phyloP scores from a whole-genome alignment of 345 rosid species.

The Pseudoturritis turrita region DNA sequence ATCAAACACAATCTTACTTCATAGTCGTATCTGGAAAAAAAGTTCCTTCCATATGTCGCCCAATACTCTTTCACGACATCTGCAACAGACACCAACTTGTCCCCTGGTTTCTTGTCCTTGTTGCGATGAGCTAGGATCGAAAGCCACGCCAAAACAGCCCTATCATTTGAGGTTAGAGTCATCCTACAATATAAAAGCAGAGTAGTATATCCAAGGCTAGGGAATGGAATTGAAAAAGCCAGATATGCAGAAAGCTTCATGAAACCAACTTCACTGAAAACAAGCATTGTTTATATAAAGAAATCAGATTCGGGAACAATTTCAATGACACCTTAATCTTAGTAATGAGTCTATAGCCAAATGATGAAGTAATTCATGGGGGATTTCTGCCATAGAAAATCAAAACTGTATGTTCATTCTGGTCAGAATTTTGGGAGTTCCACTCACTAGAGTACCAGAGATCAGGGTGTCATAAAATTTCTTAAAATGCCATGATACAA shows the following conservation, averaged over 20 bases:
- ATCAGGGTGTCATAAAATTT: background rate
- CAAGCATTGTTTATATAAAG: background rate
- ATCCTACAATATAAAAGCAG: background rate
- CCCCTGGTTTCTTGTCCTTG: conserved; percentile 75
- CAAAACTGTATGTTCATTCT: background rate
- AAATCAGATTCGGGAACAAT: background rate
- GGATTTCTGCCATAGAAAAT: background rate
- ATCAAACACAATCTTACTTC: conserved; percentile 49
- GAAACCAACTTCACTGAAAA: background rate
- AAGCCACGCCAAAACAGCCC: conserved; percentile 98
- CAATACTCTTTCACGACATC: conserved; percentile 87
- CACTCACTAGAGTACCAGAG: background rate
- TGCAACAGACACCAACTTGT: conserved; percentile 70
- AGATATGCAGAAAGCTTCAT: background rate
- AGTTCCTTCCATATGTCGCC: conserved; percentile 92
- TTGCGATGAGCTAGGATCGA: conserved; percentile 77
- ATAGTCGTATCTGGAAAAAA: conserved; percentile 91
- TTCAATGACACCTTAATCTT: background rate
- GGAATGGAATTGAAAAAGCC: background rate
- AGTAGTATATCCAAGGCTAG: background rate
- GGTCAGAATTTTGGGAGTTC: background rate
- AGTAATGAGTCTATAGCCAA: background rate
- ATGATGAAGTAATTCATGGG: background rate
- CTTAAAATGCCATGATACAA: background rate
- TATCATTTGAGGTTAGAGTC: conserved; percentile 30